A percentile compares a stretch with the other conserved stretches of the same genome.
Evolutionary conservation across 1,284 basidiomycete species (phyloP).

Genomic region (Ustilago lituana): DNA sequence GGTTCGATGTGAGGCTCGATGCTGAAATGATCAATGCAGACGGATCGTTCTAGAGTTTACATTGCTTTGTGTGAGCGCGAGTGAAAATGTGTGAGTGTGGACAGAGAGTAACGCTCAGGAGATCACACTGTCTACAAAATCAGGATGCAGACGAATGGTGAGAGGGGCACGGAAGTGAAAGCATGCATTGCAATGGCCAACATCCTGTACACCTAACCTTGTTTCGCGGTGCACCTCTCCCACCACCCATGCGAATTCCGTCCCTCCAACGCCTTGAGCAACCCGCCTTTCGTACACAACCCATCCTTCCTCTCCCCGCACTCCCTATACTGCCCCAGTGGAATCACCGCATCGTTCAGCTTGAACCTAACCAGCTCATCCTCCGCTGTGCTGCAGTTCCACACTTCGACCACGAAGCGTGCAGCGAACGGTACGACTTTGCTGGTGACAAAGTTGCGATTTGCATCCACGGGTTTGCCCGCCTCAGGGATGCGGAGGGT

Average conservation of each 20-base stretch:
- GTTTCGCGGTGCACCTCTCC: slow-evolving; percentile 13
- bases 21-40: too few species aligned
- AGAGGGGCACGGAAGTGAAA: too few species aligned
- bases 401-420: slow-evolving; percentile 57
- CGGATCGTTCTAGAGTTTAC: too few species aligned
- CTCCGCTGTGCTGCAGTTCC: slow-evolving; percentile 28
- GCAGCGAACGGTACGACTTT: slow-evolving; percentile 62
- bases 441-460: slow-evolving; percentile 45
- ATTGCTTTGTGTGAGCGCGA: too few species aligned
- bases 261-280: slow-evolving; percentile 39
- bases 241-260: slow-evolving; percentile 54
- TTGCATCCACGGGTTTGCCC: slow-evolving; percentile 20
- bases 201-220: too few species aligned
- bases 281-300: slow-evolving; percentile 41
- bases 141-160: too few species aligned
- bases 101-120: too few species aligned
- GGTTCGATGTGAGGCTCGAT: too few species aligned
- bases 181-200: too few species aligned
- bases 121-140: too few species aligned
- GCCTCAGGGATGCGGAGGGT: slow-evolving; percentile 14
- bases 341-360: slow-evolving; percentile 60
- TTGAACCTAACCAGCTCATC: slow-evolving; percentile 32
- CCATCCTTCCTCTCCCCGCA: slow-evolving; percentile 55
- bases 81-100: too few species aligned
- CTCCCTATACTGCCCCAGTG: slow-evolving; percentile 47